Percentiles rank a stretch among this genome's conserved stretches.
phyloP scores from a whole-genome alignment of 129 eudicot species.

The Flaveria linearis region DNA sequence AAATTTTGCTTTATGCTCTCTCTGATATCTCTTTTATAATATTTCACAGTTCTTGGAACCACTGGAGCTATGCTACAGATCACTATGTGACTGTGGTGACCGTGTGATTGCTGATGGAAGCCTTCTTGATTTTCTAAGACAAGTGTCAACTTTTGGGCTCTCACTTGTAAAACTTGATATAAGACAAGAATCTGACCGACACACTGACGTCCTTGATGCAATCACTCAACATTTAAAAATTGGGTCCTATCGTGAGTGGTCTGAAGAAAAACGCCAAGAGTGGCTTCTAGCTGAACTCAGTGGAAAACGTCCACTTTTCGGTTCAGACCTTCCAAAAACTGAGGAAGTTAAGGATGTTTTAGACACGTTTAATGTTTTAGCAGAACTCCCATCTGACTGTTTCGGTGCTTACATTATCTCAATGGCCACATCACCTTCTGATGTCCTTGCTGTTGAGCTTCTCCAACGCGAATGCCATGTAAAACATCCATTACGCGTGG shows the following conservation, averaged over 20 bases:
- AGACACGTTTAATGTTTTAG: conserved; percentile 72
- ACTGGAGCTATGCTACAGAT: conserved; percentile 91
- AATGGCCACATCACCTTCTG: conserved; percentile 95
- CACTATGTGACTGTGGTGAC: conserved; percentile 89
- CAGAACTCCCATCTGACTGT: conserved; percentile 95
- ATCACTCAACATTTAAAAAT: conserved; percentile 81
- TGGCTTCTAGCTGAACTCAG: conserved; percentile 88
- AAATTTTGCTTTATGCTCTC: background rate
- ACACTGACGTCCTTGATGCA: conserved; percentile 93
- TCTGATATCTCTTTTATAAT: conserved; percentile 4
- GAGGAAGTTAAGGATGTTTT: conserved; percentile 89
- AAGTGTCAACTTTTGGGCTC: conserved; percentile 90
- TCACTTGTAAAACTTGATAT: conserved; percentile 92
- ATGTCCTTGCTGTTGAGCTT: conserved; percentile 95
- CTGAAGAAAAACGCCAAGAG: conserved; percentile 81
- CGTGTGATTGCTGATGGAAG: conserved; percentile 90
- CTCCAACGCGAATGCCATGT: conserved; percentile 94
- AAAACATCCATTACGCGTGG: conserved; percentile 74
- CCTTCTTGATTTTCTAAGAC: conserved; percentile 90
- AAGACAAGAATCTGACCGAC: conserved; percentile 93
- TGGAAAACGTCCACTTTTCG: conserved; percentile 88
- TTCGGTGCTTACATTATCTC: conserved; percentile 97
- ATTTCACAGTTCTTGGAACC: conserved; percentile 80
- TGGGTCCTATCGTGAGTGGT: conserved; percentile 90
- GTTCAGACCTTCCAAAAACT: conserved; percentile 85